phyloP scores from a whole-genome alignment of 2,329 filamentous ascomycete genomes.

The Neodidymelliopsis sp. region DNA sequence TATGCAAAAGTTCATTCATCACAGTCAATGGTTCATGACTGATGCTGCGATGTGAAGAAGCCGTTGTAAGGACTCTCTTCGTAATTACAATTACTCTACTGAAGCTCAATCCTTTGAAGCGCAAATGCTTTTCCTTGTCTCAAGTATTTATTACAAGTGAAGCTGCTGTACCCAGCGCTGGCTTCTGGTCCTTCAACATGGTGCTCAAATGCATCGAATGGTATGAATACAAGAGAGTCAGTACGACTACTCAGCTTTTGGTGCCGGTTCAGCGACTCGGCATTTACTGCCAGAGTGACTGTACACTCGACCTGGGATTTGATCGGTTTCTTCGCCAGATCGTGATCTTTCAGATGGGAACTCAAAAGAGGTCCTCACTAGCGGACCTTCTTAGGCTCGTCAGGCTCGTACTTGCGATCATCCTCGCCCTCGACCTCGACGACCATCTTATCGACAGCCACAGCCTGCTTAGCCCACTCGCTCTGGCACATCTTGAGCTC shows the following conservation, averaged over 20 bases:
- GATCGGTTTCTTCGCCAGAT: neutral
- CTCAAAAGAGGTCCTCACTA: conserved; percentile 17
- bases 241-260: neutral
- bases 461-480: conserved; percentile 80
- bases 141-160: neutral
- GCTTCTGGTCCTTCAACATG: neutral
- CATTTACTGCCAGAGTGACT: neutral
- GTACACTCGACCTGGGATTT: neutral
- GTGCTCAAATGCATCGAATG: neutral
- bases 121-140: too few species aligned
- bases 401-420: conserved; percentile 53
- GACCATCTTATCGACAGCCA: conserved; percentile 78
- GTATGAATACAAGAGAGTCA: neutral
- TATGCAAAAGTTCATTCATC: too few species aligned
- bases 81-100: too few species aligned
- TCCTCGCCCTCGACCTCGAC: conserved; percentile 72
- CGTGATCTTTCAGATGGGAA: too few species aligned
- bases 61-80: too few species aligned
- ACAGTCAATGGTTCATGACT: too few species aligned
- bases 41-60: too few species aligned
- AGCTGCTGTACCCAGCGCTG: neutral
- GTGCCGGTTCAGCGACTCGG: neutral
- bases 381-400: conserved; percentile 52
- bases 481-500: conserved; percentile 84
- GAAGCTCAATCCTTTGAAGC: too few species aligned